phyloP scores from a whole-genome alignment of 306 rosid species.

The Cicer chorassanicum region DNA sequence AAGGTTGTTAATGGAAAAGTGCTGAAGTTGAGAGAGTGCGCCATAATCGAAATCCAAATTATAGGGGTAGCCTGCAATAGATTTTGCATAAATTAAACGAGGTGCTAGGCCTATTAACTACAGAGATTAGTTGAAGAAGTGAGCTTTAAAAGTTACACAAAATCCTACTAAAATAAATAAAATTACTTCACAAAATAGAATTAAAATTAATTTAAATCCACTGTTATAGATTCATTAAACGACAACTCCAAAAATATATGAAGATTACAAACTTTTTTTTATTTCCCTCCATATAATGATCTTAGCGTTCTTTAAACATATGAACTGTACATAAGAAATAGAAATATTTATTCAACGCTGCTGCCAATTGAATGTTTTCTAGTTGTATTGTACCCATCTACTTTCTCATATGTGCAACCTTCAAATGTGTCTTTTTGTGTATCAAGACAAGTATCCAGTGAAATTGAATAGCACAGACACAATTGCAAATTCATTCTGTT shows the following conservation, averaged over 20 bases:
- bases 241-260: conserved; percentile 25
- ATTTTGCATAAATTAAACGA: conserved; percentile 25
- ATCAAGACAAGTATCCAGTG: conserved; percentile 15
- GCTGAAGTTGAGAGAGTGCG: conserved; percentile 84
- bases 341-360: not conserved
- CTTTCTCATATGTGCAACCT: conserved; percentile 5
- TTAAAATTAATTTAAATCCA: conserved; percentile 2
- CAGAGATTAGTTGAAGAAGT: conserved; percentile 7
- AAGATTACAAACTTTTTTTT: conserved; percentile 3
- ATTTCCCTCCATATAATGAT: not conserved
- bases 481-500: conserved; percentile 6
- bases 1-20: conserved; percentile 92
- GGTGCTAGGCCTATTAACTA: not conserved
- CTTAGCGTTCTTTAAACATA: not conserved
- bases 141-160: conserved; percentile 15
- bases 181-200: conserved; percentile 15
- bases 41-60: conserved; percentile 97
- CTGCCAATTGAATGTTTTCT: conserved; percentile 1
- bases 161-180: conserved; percentile 4
- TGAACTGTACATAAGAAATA: not conserved
- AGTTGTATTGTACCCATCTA: conserved; percentile 19
- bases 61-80: conserved; percentile 74
- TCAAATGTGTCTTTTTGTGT: not conserved
- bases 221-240: not conserved
- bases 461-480: not conserved